Evolutionary conservation across 2,329 filamentous ascomycete species (phyloP).

Genomic region (Fusarium pseudograminearum): DNA sequence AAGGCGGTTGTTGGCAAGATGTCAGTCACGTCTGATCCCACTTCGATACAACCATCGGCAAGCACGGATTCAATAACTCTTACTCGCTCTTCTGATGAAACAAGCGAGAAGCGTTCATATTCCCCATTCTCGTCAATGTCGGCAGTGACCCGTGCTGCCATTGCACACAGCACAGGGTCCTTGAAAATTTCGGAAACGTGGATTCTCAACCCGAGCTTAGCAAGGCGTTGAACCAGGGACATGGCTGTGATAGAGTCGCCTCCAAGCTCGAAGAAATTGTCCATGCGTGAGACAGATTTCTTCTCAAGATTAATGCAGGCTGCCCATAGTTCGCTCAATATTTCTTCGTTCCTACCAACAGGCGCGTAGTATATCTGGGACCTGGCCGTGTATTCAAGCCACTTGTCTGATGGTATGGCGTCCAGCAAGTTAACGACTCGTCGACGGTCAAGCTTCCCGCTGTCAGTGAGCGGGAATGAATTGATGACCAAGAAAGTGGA

Average conservation of each 20-base stretch:
- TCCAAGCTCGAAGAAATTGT: slow-evolving; percentile 9
- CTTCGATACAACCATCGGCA: not conserved
- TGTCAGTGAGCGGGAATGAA: slow-evolving; percentile 4
- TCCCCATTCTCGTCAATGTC: not conserved
- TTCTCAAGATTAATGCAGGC: not conserved
- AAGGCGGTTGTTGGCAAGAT: slow-evolving; percentile 12
- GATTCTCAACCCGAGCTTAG: not conserved
- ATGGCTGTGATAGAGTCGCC: slow-evolving; percentile 12
- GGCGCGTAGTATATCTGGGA: slow-evolving; percentile 3
- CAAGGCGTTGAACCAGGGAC: slow-evolving; percentile 10
- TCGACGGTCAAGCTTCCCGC: slow-evolving; percentile 5
- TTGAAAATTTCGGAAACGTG: slow-evolving; percentile 4
- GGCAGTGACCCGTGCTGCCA: slow-evolving; percentile 4
- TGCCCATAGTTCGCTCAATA: slow-evolving; percentile 5
- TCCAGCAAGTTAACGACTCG: not conserved
- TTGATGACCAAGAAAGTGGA: slow-evolving; percentile 7
- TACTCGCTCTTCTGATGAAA: not conserved
- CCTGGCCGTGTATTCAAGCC: slow-evolving; percentile 2
- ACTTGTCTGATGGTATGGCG: slow-evolving; percentile 1
- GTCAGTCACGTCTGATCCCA: slow-evolving; percentile 1
- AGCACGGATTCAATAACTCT: not conserved
- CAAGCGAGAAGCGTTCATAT: slow-evolving; percentile 5
- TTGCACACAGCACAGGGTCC: not conserved
- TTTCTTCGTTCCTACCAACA: slow-evolving; percentile 4
- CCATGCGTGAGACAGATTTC: slow-evolving; percentile 1